Base-by-base conservation (phyloP, 345 rosid genomes). In the Aegle marmelos region DNA sequence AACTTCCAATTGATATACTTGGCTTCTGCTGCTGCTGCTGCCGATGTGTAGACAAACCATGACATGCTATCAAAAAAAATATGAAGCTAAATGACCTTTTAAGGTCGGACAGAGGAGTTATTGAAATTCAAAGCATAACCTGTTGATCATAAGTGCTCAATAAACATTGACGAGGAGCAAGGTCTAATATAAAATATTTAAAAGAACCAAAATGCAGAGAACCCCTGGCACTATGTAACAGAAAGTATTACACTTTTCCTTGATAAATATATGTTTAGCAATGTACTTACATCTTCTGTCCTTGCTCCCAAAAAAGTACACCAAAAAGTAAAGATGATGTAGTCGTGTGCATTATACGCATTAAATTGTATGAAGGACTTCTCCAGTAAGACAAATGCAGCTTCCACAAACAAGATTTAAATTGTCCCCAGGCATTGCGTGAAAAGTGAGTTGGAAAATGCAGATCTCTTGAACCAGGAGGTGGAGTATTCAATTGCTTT, bases 381-480 rank as follows among this genome's bases (percentile, higher is more conserved):
- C 96, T 90, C 97, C 98, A 94, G 36, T 94, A 90, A n/a, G 98
- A 89, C 54, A 90, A 78, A 41, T 86, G 79, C 78, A 82, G 93
- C 81, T 94, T 94, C 98, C 98, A 92, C 21, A 94, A 66, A 82
- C 94, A 92, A 56, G 85, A 83, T 78, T 85, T 89, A 83, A 94
- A 88, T 67, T 92, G 98, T 66, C 74, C 97, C 91, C 86, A 84
- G 54, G 87, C 85, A 22, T 82, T 89, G 68, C 86, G 92, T 0
- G 94, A 76, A 77, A 80, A 91, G 14, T 82, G 84, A 68, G 87
- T 87, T 2, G 84, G 81, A 78, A 92, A 94, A 79, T 81, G 85
- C 79, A 94, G 69, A 21, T 88, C 94, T 45, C 60, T 86, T 34
- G 94, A 91, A 62, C 84, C 88, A 0, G 76, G 73, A 25, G 77